Evolutionary conservation across 345 rosid genomes (phyloP), one percentile per base, ranked within the genome.

Genomic region (Cochlearia excelsa): DNA sequence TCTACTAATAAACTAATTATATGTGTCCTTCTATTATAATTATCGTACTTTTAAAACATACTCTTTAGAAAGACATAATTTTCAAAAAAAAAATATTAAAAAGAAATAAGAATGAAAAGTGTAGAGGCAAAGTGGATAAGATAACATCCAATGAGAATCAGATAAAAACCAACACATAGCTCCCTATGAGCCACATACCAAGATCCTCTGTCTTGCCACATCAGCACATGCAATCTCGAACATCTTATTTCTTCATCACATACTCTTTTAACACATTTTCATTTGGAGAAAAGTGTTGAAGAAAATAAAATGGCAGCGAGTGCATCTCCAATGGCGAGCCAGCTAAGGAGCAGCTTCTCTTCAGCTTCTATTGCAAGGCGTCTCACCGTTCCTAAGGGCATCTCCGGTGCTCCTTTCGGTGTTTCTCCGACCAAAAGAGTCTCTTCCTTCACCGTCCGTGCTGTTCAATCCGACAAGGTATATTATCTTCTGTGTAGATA

Each of bases 281-380:
- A 47, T 23, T 11, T 27, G 47, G 60, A 46, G 16, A 38, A 56
- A 4, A 16, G 23, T 16, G 30, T 3, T 4, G 41, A 47, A 48
- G 44, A 70, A 28, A 29, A 5, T 26, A 81, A 33, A 33, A 37
- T 79, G 85, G 81, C 90, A 54, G 57, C 83, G 45, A 68, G 84
- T 63, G 76, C 89, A 63, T 79, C 91, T 80, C 87, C 98, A 59
- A 85, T 93, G 94, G 97, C 90, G 9, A 82, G 85, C 78, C 97
- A 83, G 57, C 84, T 88, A 27, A 84, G 74, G 75, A 81, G 83
- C 78, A 78, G 82, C 80, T 88, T 88, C 59, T 75, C 95, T 33
- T 75, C 95, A 30, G 53, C 90, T 2, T 74, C 89, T 8, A 38
- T 60, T 8, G 60, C 75, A 1, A 77, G 77, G 35, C 72, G 68